Evolutionary conservation across 176 grass and related monocot species (phyloP).

Genomic region (Hyparrhenia diplandra): DNA sequence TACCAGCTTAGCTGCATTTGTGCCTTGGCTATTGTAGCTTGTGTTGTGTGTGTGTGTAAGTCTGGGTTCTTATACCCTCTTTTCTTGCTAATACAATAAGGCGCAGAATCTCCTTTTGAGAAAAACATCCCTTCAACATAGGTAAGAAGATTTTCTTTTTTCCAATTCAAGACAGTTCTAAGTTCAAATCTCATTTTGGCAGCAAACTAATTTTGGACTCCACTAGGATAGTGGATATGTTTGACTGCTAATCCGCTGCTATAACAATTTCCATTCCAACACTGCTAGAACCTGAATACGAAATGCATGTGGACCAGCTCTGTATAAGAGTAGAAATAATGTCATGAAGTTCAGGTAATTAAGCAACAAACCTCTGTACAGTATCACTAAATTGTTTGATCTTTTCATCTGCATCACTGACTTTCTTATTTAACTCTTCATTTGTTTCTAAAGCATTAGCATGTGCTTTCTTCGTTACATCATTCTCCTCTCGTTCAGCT

Average conservation of each 20-base stretch:
- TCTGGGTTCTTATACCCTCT: no score
- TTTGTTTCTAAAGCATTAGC: constrained; percentile 45
- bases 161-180: not conserved
- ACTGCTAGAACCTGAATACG: not conserved
- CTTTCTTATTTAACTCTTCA: constrained; percentile 55
- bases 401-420: constrained; percentile 46
- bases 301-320: constrained; percentile 3
- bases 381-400: constrained; percentile 48
- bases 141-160: not conserved
- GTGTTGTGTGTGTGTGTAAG: no score
- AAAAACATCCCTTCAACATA: not conserved
- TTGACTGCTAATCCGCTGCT: not conserved
- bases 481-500: constrained; percentile 45
- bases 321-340: constrained; percentile 18
- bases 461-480: constrained; percentile 49
- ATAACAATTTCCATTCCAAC: not conserved
- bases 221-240: not conserved
- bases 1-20: no score
- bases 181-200: not conserved
- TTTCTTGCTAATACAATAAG: no score
- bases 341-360: not conserved
- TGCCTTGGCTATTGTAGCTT: no score
- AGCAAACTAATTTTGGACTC: not conserved
- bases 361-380: constrained; percentile 52
- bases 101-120: no score